Conservation (phyloP, 73 alveolate species). For the Uronychia setigera region DNA sequence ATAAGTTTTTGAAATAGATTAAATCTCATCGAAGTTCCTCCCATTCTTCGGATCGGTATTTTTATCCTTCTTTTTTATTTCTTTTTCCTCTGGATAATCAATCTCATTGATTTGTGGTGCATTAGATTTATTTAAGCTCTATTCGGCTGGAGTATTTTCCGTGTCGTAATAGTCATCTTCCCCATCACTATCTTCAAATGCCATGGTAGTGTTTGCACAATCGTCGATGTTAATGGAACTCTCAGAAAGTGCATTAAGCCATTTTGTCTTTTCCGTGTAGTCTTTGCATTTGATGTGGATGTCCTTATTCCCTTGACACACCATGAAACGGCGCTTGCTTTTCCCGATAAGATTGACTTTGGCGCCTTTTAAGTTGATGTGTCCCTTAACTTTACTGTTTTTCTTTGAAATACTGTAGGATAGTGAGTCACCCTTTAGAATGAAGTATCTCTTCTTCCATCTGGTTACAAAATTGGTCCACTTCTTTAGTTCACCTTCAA, state of each 20-base stretch:
- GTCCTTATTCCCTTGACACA: constrained; percentile 38
- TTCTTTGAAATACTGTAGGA: constrained; percentile 73
- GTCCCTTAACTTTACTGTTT: constrained; percentile 82
- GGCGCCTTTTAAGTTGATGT: constrained; percentile 67
- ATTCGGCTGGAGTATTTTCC: too few relatives aligned
- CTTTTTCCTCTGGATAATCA: too few relatives aligned
- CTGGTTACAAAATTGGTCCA: constrained; percentile 83
- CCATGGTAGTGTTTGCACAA: too few relatives aligned
- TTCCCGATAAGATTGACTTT: constrained; percentile 8
- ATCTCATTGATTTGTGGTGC: constrained; percentile 40
- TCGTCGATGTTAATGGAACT: constrained; percentile 3
- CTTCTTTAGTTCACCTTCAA: constrained; percentile 88
- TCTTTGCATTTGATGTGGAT: constrained; percentile 39
- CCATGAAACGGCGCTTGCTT: constrained; percentile 7
- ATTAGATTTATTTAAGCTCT: constrained; percentile 13
- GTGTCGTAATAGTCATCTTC: too few relatives aligned
- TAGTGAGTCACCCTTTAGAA: constrained; percentile 83
- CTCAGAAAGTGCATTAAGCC: constrained; percentile 48
- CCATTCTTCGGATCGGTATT: too few relatives aligned
- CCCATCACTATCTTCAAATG: too few relatives aligned
- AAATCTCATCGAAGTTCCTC: too few relatives aligned
- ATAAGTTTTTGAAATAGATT: too few relatives aligned
- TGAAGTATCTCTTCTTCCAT: constrained; percentile 86
- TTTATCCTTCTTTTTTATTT: too few relatives aligned
- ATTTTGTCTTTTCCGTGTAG: constrained; percentile 49